Conservation (phyloP, 345 rosid species). For the Salix exigua region DNA sequence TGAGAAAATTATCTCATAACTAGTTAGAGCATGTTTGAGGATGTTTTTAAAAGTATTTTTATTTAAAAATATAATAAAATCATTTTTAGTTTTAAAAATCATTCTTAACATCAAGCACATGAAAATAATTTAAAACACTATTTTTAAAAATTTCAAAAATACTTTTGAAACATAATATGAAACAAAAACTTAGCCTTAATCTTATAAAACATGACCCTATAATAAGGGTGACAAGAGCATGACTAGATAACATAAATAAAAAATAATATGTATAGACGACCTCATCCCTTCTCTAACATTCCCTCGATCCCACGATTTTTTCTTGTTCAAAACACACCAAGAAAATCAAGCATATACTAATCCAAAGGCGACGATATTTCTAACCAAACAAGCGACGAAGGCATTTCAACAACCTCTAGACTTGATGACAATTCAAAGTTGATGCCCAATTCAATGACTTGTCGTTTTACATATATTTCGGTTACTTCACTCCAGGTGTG, state of each 20-base stretch:
- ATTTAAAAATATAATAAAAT: no score
- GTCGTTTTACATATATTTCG: background rate
- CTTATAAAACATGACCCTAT: no score
- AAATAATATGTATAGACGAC: background rate
- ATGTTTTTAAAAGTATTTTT: no score
- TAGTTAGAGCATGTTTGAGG: no score
- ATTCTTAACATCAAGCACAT: fast-evolving
- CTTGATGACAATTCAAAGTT: background rate
- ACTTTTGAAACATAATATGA: no score
- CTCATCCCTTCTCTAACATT: background rate
- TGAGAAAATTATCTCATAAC: no score
- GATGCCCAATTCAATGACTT: background rate
- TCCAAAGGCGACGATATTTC: background rate
- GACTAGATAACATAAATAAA: background rate
- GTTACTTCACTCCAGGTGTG: background rate
- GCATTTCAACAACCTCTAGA: background rate
- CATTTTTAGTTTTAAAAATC: no score
- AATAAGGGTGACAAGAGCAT: background rate
- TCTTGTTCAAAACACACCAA: background rate
- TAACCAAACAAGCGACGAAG: background rate
- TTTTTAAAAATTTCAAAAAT: no score
- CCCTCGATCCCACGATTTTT: background rate
- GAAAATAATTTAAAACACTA: no score
- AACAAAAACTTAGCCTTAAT: no score
- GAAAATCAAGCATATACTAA: background rate